Conservation (phyloP, 2,329 filamentous ascomycete genomes). For the Neofusicoccum cordaticola region DNA sequence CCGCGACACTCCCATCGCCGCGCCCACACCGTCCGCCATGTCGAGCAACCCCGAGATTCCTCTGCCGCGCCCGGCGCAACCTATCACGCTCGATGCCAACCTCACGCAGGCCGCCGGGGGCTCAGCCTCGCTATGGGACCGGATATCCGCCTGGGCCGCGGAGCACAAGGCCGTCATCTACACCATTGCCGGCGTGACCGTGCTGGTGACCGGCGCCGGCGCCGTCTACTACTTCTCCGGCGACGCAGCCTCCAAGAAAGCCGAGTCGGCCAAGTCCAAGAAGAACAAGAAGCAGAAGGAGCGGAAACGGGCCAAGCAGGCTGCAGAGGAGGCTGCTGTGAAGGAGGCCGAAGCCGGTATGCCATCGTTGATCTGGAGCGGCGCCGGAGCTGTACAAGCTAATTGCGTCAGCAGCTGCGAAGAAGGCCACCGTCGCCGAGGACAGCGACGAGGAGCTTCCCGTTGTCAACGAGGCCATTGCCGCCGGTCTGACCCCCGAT, state of each 20-base stretch:
- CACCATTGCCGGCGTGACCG: slow-evolving; percentile 89
- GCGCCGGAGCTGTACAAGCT: background rate
- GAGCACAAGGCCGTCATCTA: slow-evolving; percentile 96
- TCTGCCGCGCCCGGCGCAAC: slow-evolving; percentile 21
- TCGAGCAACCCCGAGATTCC: slow-evolving; percentile 37
- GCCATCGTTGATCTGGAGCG: background rate
- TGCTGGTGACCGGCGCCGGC: slow-evolving; percentile 87
- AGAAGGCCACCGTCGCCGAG: slow-evolving; percentile 37
- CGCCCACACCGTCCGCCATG: slow-evolving; percentile 31
- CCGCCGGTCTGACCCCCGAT: slow-evolving; percentile 44
- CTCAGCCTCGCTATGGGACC: slow-evolving; percentile 78
- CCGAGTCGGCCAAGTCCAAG: slow-evolving; percentile 35
- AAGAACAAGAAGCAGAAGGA: slow-evolving; percentile 88
- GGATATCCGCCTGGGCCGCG: slow-evolving; percentile 84
- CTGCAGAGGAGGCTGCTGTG: slow-evolving; percentile 50
- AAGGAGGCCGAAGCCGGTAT: slow-evolving; percentile 28
- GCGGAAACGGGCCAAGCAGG: slow-evolving; percentile 81
- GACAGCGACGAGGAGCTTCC: slow-evolving; percentile 47
- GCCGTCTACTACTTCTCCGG: slow-evolving; percentile 84
- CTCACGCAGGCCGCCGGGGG: slow-evolving; percentile 41
- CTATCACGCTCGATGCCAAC: slow-evolving; percentile 22
- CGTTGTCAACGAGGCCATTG: slow-evolving; percentile 47
- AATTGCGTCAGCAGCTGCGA: slow-evolving; percentile 27
- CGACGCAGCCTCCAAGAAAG: slow-evolving; percentile 48
- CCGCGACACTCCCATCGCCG: background rate